Base-by-base conservation (phyloP, 148 eudicot species). In the Beta vulgaris region DNA sequence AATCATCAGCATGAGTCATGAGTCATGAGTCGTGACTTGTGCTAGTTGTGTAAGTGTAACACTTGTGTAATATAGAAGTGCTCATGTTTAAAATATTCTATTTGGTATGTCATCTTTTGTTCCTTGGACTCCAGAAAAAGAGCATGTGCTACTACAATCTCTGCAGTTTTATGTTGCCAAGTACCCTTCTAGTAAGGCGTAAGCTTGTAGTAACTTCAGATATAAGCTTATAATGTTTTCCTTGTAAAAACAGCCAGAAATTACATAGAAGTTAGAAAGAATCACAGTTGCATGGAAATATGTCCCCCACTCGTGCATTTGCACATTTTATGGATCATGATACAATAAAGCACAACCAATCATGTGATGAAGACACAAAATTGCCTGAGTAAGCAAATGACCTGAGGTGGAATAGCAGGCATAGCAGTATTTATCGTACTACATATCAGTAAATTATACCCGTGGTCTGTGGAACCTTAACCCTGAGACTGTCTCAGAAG, bases 261-360 rank as follows among this genome's bases (percentile, higher is more conserved):
- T 57, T 62, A 48, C 70, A 60, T 46, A 37, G 44, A 71, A 70
- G 43, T 34, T 12, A n/a, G 69, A 39, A 37, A 25, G 14, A 64
- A 68, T 66, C 73, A 69, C 54, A 58, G 29, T 44, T 61, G 10
- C 59, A 46, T 23, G 44, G 70, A 59, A 46, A 36, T 40, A 21
- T 40, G 49, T 23, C 34, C 13, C 68, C 12, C 70, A 60, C 63
- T 70, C 46, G 73, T 74, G 78, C 6, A 46, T 65, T 79, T 18
- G 74, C 82, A 79, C 49, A 36, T 36, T 48, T 74, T 72, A 70
- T 36, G 82, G 82, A 79, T 79, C 78, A 74, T 79, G 82, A 21
- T 62, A 61, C 42, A 2, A 31, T 71, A 59, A 59, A 59, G 73
- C 26, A 46, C 64, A 69, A 68, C 77, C 63, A 9, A 68, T 73